Base-by-base conservation (phyloP, 2,329 filamentous ascomycete genomes). In the Monilinia aucupariae region DNA sequence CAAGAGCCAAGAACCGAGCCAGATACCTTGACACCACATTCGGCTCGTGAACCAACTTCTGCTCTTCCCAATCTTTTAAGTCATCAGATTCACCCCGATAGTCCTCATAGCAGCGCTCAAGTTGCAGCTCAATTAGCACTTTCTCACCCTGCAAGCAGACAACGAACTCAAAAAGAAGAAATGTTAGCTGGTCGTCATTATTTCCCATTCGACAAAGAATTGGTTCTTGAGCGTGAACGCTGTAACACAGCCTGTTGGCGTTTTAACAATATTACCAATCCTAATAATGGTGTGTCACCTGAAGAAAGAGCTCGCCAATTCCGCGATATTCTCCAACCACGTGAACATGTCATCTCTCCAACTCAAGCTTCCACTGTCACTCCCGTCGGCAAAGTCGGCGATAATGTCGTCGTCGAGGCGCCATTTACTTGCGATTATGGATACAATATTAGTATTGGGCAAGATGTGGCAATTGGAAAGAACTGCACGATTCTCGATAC, bases 401-500 rank as follows among this genome's bases (percentile, higher is more conserved):
- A 86, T 20, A 85, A 88, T 62, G 88, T 90, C 6, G 81, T 87
- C 49, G 89, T 99, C 32, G 91, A 96, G 71, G 86, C 90, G 3
- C 93, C 93, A 0, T 97, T 99, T 75, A 87, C 82, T 53, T 97
- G 93, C 74, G 92, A 97, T 71, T 97, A 97, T 72, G 94, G 94
- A 0, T 97, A 96, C 78, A 97, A 99, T 74, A 89, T 97, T 70
- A 83, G 84, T 54, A 89, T 99, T 68, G 92, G 90, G 15, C 88
- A 92, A 69, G 87, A 94, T 67, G 91, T 96, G 3, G 84, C 87
- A 62, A 89, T 99, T 68, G 90, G 89, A 22, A 84, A 90, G 62
- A 89, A 91, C 71, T 97, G 92, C 75, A 87, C 86, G 32, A 88
- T 97, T 72, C 85, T 92, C 62, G 94, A 99, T 74, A 87, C 92